Evolutionary conservation across 108 stramenopile genomes (phyloP).

Genomic region (Nannochloropsis granulata): DNA sequence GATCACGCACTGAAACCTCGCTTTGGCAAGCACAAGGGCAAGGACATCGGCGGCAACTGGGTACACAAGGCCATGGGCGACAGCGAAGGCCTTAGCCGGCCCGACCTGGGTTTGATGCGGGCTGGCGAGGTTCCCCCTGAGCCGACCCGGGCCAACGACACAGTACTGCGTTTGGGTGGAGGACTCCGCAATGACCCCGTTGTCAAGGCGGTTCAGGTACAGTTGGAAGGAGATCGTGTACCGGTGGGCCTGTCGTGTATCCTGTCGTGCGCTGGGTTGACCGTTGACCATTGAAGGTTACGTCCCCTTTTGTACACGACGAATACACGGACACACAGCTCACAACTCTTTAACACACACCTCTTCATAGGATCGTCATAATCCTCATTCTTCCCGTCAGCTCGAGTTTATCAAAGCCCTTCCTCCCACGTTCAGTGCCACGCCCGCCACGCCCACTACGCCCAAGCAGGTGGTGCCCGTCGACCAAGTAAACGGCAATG

Average conservation of each 20-base stretch:
- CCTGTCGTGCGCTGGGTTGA: too few species aligned
- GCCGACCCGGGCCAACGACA: not conserved
- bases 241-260: not conserved
- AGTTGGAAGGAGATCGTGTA: not conserved
- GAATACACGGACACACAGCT: too few species aligned
- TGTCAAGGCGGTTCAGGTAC: not conserved
- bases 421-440: not conserved
- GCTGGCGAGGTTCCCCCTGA: not conserved
- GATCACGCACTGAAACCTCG: not conserved
- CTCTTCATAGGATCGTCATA: not conserved
- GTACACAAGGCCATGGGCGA: not conserved
- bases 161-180: not conserved
- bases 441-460: too few species aligned
- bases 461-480: too few species aligned
- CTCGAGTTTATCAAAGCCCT: not conserved
- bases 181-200: not conserved
- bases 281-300: too few species aligned
- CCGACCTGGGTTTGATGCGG: not conserved
- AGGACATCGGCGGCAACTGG: not conserved
- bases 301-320: too few species aligned
- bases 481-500: too few species aligned
- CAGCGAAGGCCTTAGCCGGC: not conserved
- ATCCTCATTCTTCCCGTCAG: not conserved
- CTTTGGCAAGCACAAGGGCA: not conserved
- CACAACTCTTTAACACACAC: not conserved